Evolutionary conservation across 495 filamentous ascomycete genomes (phyloP).

Genomic region (Corynascus novoguineensis): DNA sequence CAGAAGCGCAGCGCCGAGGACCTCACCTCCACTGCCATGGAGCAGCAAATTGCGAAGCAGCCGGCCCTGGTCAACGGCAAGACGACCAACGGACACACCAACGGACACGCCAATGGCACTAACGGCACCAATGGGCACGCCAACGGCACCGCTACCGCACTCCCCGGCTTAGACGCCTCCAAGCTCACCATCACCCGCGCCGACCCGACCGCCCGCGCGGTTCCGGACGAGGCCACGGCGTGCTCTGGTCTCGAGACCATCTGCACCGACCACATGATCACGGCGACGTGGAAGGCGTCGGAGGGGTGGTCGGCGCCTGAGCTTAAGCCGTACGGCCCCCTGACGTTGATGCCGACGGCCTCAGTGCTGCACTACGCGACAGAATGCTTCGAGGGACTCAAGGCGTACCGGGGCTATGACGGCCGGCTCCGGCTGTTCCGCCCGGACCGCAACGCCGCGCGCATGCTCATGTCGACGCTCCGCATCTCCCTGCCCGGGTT

Average conservation of each 20-base stretch:
- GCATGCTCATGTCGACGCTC: constrained; percentile 65
- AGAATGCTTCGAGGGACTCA: constrained; percentile 89
- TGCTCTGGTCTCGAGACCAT: constrained; percentile 46
- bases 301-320: constrained; percentile 74
- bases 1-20: constrained; percentile 24
- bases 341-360: constrained; percentile 76
- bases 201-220: constrained; percentile 54
- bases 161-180: constrained; percentile 60
- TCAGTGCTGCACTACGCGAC: constrained; percentile 88
- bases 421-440: constrained; percentile 82
- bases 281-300: constrained; percentile 58
- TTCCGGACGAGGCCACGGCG: constrained; percentile 55
- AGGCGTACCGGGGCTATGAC: constrained; percentile 78
- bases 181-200: constrained; percentile 64
- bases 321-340: constrained; percentile 71
- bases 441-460: constrained; percentile 66
- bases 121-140: constrained; percentile 20
- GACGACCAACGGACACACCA: constrained; percentile 28
- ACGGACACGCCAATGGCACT: constrained; percentile 19
- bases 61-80: constrained; percentile 20
- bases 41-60: constrained; percentile 36
- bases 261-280: constrained; percentile 91
- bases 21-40: constrained; percentile 40
- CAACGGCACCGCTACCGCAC: constrained; percentile 21
- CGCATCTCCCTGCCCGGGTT: constrained; percentile 77